A percentile compares a stretch with the other conserved stretches of the same genome.
These are phyloP conservation scores for Dicorynia guianensis DNA, from an alignment of 306 rosid species.

Conservation along the genomic window DNA sequence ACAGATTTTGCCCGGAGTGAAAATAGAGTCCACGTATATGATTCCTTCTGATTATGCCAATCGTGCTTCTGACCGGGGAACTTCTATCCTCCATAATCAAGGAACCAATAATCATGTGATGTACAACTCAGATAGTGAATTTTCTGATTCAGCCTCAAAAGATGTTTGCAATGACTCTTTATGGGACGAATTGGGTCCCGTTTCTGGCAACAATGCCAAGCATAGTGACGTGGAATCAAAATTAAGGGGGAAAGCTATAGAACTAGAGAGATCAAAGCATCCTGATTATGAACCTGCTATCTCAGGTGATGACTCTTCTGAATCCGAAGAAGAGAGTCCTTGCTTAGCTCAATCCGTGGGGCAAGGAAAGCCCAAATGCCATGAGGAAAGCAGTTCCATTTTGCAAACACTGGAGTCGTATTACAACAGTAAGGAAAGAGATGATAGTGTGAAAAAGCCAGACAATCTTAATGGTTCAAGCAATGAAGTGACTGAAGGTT, in stretches of 20 bases:
- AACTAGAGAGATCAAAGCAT: conserved; percentile 26
- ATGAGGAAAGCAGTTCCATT: conserved; percentile 60
- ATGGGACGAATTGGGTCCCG: conserved; percentile 87
- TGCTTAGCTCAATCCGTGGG: conserved; percentile 37
- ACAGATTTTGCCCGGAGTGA: conserved; percentile 66
- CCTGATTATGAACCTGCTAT: conserved; percentile 61
- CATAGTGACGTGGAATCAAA: conserved; percentile 42
- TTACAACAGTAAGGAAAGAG: conserved; percentile 53
- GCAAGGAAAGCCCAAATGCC: conserved; percentile 37
- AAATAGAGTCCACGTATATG: conserved; percentile 49
- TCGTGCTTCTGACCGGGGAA: conserved; percentile 40
- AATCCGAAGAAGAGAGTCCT: conserved; percentile 61
- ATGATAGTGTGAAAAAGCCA: conserved; percentile 28
- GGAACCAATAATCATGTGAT: conserved; percentile 33
- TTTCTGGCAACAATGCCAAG: conserved; percentile 34
- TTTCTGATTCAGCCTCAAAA: conserved; percentile 51
- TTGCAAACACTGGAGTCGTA: conserved; percentile 64
- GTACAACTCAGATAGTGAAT: conserved; percentile 46
- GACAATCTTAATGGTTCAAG: conserved; percentile 38
- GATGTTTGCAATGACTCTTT: conserved; percentile 51
- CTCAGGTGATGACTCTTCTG: conserved; percentile 65
- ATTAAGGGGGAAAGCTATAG: conserved; percentile 25
- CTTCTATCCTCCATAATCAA: conserved; percentile 39
- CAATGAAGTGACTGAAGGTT: conserved; percentile 28
- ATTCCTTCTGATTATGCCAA: conserved; percentile 48